Evolutionary conservation across 1,284 basidiomycete species (phyloP), one percentile per base, ranked within the genome.

Genomic region (Blastosporella zonata): DNA sequence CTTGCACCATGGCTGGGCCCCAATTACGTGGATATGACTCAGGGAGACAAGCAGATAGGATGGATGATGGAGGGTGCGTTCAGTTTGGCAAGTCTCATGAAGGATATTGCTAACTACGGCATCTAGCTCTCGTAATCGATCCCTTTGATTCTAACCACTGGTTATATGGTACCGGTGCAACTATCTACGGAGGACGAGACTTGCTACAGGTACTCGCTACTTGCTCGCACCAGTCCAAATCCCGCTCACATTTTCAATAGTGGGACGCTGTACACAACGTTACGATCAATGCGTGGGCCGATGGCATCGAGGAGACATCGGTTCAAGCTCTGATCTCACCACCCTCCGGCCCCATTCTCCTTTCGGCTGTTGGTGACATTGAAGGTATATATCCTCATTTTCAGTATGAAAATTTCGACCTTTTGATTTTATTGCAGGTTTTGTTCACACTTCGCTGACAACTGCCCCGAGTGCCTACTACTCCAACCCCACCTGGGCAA

Each of bases 91-190:
- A 12, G 33, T 3, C 5, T 23, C 7, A 10, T 29, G 6, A 8
- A 9, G 15, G 20, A 34, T 8, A 13, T 34, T 31, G n/a, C 38
- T 47, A 15, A 45, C 13, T 4, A 2, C 21, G 12, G 23, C 15
- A 8, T 20, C 28, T 15, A 71, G 75, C 76, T 12, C 62, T 83
- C 37, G 69, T 65, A 10, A 83, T 83, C 47, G 74, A 84, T 61
- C 82, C 81, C 1, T 79, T 82, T 58, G 76, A 84, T 60, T 81
- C 77, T 0, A 75, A 84, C 59, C 81, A 84, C 59, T 82, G 79
- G 79, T 64, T 84, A 13, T 84, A 84, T 59, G 81, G 82, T 20
- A 84, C 81, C 18, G 81, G 81, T 28, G 72, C 68, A n/a, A 82
- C 75, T 2, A 71, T 83, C 33, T 77, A 79, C 37, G 82, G 82